These are phyloP conservation scores for Lactarius sp. DNA, from an alignment of 768 basidiomycete species.

Conservation along the genomic window DNA sequence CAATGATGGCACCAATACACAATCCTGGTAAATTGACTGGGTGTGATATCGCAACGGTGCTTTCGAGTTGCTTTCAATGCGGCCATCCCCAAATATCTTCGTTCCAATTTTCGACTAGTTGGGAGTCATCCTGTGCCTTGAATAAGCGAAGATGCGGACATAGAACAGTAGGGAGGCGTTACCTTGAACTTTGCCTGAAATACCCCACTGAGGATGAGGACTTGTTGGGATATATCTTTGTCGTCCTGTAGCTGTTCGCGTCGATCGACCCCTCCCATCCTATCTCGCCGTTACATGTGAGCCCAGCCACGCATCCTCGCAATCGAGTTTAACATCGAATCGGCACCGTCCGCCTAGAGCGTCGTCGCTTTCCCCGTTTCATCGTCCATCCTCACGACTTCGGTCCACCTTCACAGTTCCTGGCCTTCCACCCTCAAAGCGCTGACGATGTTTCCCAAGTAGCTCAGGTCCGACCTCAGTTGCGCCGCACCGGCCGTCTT, in stretches of 20 bases:
- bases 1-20: not conserved
- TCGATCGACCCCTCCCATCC: slow-evolving; percentile 39
- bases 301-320: slow-evolving; percentile 19
- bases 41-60: not conserved
- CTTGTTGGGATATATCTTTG: slow-evolving; percentile 46
- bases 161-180: not conserved
- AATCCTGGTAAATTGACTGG: not conserved
- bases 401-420: slow-evolving; percentile 76
- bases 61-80: not conserved
- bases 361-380: slow-evolving; percentile 12
- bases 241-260: slow-evolving; percentile 48
- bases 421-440: slow-evolving; percentile 86
- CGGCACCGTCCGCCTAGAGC: slow-evolving; percentile 4
- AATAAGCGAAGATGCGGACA: not conserved
- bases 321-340: slow-evolving; percentile 11
- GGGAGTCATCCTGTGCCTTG: slow-evolving; percentile 49
- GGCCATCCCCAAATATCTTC: slow-evolving; percentile 55
- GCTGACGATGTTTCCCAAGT: slow-evolving; percentile 83
- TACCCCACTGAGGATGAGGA: slow-evolving; percentile 61
- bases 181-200: slow-evolving; percentile 73
- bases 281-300: not conserved
- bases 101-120: slow-evolving; percentile 74
- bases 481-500: slow-evolving; percentile 71
- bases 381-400: slow-evolving; percentile 59
- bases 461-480: slow-evolving; percentile 80